A percentile compares a stretch with the other conserved stretches of the same genome.
Conservation (phyloP, 2,329 filamentous ascomycete genomes). For the Sarocladiaceae sp. region DNA sequence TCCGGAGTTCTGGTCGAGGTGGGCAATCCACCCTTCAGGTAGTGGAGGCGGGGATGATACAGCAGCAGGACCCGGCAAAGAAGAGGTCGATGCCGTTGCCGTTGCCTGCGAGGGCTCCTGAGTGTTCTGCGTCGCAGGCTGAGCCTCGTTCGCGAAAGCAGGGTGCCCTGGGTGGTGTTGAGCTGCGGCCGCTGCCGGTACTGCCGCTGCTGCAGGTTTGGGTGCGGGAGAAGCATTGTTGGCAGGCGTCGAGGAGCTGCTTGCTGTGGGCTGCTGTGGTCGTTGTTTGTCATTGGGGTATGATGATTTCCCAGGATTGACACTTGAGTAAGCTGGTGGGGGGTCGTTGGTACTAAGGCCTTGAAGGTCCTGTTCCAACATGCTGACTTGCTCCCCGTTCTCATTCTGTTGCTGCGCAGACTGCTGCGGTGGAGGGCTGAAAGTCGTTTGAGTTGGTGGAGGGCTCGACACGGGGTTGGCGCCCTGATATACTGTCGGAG, state of each 20-base stretch:
- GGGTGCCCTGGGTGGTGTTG: slow-evolving; percentile 65
- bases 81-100: slow-evolving; percentile 34
- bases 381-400: slow-evolving; percentile 51
- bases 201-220: slow-evolving; percentile 17
- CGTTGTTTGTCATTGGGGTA: slow-evolving; percentile 78
- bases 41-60: slow-evolving; percentile 77
- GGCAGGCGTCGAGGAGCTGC: slow-evolving; percentile 21
- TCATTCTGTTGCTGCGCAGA: slow-evolving; percentile 22
- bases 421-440: slow-evolving; percentile 37
- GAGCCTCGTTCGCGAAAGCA: slow-evolving; percentile 78
- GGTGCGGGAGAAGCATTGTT: slow-evolving; percentile 20
- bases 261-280: slow-evolving; percentile 27
- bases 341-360: slow-evolving; percentile 77
- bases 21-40: slow-evolving; percentile 96
- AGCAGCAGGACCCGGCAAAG: slow-evolving; percentile 39
- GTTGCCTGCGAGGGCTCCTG: slow-evolving; percentile 40
- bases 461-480: slow-evolving; percentile 58
- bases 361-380: slow-evolving; percentile 81
- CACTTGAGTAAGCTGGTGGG: slow-evolving; percentile 90
- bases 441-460: slow-evolving; percentile 35
- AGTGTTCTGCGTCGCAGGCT: slow-evolving; percentile 46
- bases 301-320: slow-evolving; percentile 50
- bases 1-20: slow-evolving; percentile 89
- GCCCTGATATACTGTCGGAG: slow-evolving; percentile 88
- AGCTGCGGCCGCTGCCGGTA: slow-evolving; percentile 35